phyloP scores from a whole-genome alignment of 352 stramenopile genomes.

The Poterioochromonas sp. region DNA sequence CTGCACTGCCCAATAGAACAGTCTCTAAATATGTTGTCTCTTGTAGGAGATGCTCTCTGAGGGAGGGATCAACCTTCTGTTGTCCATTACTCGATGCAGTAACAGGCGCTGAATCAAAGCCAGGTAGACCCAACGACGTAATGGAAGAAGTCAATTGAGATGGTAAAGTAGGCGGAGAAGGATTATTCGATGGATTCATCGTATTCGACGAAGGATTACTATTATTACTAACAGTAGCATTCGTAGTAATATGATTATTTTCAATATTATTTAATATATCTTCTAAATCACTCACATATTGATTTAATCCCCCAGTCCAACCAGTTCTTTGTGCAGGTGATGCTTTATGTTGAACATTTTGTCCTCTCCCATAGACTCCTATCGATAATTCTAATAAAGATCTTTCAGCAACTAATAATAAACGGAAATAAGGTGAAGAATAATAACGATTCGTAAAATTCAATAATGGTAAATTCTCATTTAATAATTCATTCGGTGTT shows the following conservation, averaged over 20 bases:
- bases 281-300: not conserved
- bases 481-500: not conserved
- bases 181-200: not conserved
- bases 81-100: too few relatives aligned
- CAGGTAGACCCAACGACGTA: not conserved
- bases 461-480: not conserved
- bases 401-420: not conserved
- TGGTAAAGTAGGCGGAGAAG: too few relatives aligned
- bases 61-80: not conserved
- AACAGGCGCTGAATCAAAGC: not conserved
- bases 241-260: not conserved
- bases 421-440: not conserved
- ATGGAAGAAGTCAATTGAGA: not conserved
- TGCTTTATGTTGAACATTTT: not conserved
- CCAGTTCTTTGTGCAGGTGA: not conserved
- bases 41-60: not conserved
- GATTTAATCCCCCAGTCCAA: not conserved
- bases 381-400: not conserved
- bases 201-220: not conserved
- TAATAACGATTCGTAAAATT: not conserved
- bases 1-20: not conserved
- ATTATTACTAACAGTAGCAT: not conserved
- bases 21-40: not conserved
- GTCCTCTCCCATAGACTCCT: not conserved
- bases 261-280: not conserved